Evolutionary conservation across 768 basidiomycete species (phyloP).

Genomic region (Fibroporia radiculosa): DNA sequence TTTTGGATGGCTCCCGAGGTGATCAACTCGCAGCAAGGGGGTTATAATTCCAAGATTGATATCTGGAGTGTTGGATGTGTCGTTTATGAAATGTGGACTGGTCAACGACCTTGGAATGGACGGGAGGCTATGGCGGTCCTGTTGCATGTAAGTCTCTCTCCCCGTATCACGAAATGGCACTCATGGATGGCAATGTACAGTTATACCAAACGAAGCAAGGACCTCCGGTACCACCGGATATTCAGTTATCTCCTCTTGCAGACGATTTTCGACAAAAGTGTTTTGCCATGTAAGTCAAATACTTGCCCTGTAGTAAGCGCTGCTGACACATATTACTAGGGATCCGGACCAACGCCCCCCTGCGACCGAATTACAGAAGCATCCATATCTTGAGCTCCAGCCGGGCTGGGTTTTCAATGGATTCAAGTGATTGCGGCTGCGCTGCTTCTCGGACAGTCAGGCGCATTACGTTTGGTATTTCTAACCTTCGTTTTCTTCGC

Average conservation of each 20-base stretch:
- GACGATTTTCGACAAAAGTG: slow-evolving; percentile 84
- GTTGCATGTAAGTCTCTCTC: slow-evolving; percentile 62
- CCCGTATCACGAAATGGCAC: too few species aligned
- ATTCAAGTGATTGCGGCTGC: slow-evolving; percentile 17
- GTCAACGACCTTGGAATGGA: slow-evolving; percentile 89
- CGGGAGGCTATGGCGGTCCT: slow-evolving; percentile 89
- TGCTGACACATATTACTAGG: slow-evolving; percentile 30
- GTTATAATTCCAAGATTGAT: slow-evolving; percentile 95
- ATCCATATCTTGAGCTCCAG: slow-evolving; percentile 70
- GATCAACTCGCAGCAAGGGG: slow-evolving; percentile 77
- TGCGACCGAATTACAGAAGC: slow-evolving; percentile 70
- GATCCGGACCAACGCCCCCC: slow-evolving; percentile 80
- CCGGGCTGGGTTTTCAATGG: slow-evolving; percentile 71
- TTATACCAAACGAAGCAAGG: slow-evolving; percentile 78
- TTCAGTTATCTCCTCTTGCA: slow-evolving; percentile 66
- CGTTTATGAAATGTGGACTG: slow-evolving; percentile 98
- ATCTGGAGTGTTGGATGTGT: slow-evolving; percentile 99
- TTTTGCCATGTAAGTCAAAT: slow-evolving; percentile 74
- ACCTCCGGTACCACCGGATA: slow-evolving; percentile 84
- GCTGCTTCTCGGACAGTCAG: neutral
- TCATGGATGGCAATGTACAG: slow-evolving; percentile 29
- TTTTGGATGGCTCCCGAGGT: slow-evolving; percentile 99
- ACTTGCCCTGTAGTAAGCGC: too few species aligned
- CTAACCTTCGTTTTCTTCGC: too few species aligned
- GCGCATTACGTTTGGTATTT: too few species aligned